Evolutionary conservation across 1,139 yeast genomes (phyloP).

Genomic region (Suhomyces bribrorum): DNA sequence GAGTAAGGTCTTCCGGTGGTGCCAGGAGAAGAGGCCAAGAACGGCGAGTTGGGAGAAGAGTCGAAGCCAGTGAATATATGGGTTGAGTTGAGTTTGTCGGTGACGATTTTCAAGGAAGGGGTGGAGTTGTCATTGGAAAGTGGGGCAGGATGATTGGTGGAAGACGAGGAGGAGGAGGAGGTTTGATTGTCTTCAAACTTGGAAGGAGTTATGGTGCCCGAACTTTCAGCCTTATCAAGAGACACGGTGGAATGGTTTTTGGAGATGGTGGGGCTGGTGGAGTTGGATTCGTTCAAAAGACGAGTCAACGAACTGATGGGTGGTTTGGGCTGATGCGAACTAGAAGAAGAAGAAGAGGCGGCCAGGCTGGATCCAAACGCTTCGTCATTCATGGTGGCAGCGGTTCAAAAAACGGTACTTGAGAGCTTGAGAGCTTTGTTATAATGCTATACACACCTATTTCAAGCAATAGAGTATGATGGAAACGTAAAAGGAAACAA

Average conservation of each 20-base stretch:
- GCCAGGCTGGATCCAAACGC: not conserved
- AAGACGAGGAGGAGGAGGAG: not conserved
- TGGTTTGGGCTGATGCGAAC: conserved; percentile 11
- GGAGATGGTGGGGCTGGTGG: conserved; percentile 30
- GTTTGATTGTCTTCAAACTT: conserved; percentile 3
- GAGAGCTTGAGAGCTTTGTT: no score
- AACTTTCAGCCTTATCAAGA: conserved; percentile 17
- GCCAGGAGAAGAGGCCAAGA: conserved; percentile 22
- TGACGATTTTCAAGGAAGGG: conserved; percentile 9
- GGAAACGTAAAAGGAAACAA: no score
- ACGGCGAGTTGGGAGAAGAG: conserved; percentile 12
- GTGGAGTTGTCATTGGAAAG: not conserved
- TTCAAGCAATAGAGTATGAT: no score
- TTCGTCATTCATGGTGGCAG: not conserved
- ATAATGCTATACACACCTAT: no score
- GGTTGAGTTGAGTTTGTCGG: conserved; percentile 9
- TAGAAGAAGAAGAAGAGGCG: no score
- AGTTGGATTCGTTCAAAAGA: conserved; percentile 41
- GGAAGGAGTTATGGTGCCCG: conserved; percentile 20
- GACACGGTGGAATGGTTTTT: conserved; percentile 27
- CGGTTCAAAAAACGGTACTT: no score
- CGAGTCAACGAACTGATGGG: conserved; percentile 44
- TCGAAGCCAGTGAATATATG: conserved; percentile 19
- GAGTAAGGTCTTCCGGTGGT: conserved; percentile 21
- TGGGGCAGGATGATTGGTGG: conserved; percentile 1